phyloP scores from a whole-genome alignment of 23 red algal genomes.

The Gracilaria vermiculophylla region DNA sequence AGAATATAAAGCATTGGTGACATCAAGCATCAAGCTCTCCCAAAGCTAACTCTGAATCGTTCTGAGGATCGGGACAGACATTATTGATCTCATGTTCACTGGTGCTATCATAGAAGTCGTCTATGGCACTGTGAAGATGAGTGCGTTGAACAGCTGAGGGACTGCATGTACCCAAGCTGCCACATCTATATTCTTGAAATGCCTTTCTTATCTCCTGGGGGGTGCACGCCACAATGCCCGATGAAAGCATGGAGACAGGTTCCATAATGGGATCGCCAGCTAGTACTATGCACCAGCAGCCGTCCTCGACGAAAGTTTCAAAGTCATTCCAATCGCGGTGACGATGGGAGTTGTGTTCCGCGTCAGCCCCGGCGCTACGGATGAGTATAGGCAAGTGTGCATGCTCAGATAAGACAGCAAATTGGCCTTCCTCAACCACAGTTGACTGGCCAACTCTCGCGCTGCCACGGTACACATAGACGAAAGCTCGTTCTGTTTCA shows the following conservation, averaged over 20 bases:
- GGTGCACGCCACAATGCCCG: constrained; percentile 38
- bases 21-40: constrained; percentile 29
- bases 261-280: constrained; percentile 41
- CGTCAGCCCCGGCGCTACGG: constrained; percentile 14
- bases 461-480: constrained; percentile 53
- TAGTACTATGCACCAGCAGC: constrained; percentile 45
- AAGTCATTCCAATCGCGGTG: constrained; percentile 38
- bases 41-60: constrained; percentile 15
- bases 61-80: not conserved
- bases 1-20: not conserved
- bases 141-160: constrained; percentile 2
- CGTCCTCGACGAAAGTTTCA: constrained; percentile 24
- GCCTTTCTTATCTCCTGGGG: constrained; percentile 42
- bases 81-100: not conserved
- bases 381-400: constrained; percentile 36
- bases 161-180: constrained; percentile 40
- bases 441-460: constrained; percentile 23
- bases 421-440: constrained; percentile 20
- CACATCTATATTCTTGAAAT: constrained; percentile 59
- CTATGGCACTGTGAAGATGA: not conserved
- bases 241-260: constrained; percentile 49
- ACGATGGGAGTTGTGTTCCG: not conserved
- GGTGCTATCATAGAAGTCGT: constrained; percentile 11
- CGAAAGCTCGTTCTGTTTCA: constrained; percentile 23
- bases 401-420: constrained; percentile 33